Percentiles rank a stretch among this genome's conserved stretches.
phyloP scores from a whole-genome alignment of 176 grass and related monocot genomes.

The Pontederia crassipes region DNA sequence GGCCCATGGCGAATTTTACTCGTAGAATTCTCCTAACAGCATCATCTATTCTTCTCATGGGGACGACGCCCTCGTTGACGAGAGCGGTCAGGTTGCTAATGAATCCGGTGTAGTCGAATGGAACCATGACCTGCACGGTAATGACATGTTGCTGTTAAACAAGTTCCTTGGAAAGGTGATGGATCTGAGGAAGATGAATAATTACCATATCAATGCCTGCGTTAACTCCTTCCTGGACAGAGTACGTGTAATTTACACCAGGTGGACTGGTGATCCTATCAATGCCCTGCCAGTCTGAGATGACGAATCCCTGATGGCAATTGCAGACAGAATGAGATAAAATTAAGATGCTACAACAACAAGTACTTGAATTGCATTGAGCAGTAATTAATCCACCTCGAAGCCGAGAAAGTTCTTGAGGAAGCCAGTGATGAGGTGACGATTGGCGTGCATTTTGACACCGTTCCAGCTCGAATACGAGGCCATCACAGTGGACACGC shows the following conservation, averaged over 20 bases:
- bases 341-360: neutral
- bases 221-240: slow-evolving; percentile 1
- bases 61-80: neutral
- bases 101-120: slow-evolving; percentile 4
- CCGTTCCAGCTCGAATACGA: slow-evolving; percentile 13
- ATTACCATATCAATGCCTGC: slow-evolving; percentile 8
- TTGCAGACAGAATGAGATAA: neutral
- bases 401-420: slow-evolving; percentile 8
- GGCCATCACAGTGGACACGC: slow-evolving; percentile 4
- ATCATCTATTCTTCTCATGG: slow-evolving; percentile 8
- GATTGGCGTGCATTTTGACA: slow-evolving; percentile 1
- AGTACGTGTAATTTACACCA: slow-evolving; percentile 6
- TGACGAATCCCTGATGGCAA: slow-evolving; percentile 3
- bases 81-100: neutral
- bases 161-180: too few relatives aligned
- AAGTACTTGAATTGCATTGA: neutral
- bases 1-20: slow-evolving; percentile 10
- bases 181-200: neutral
- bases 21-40: slow-evolving; percentile 3
- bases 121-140: slow-evolving; percentile 3
- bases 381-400: neutral
- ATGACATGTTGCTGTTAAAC: neutral
- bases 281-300: slow-evolving; percentile 13
- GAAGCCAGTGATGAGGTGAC: neutral
- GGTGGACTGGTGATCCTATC: slow-evolving; percentile 5